A percentile compares a stretch with the other conserved stretches of the same genome.
Evolutionary conservation across 257 asterid genomes (phyloP).

Genomic region (Handroanthus guayacan): DNA sequence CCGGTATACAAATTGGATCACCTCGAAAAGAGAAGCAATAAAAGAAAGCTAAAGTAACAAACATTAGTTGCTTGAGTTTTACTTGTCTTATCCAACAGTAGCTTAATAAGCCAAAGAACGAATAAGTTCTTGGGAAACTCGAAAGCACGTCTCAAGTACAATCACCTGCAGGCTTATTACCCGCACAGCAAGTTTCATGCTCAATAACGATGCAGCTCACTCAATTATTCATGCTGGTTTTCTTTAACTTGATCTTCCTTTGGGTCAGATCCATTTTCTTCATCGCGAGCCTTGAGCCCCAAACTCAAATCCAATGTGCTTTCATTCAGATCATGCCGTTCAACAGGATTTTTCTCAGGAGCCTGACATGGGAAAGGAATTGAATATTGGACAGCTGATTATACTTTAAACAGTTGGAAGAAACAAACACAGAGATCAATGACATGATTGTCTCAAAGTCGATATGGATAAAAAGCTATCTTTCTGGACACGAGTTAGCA

Average conservation of each 20-base stretch:
- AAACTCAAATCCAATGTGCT: slow-evolving; percentile 81
- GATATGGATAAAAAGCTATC: background rate
- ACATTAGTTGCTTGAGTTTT: slow-evolving; percentile 10
- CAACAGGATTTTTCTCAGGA: slow-evolving; percentile 40
- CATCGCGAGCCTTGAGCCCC: slow-evolving; percentile 69
- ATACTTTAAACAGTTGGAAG: background rate
- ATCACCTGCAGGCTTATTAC: background rate
- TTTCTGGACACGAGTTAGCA: background rate
- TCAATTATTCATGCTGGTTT: slow-evolving; percentile 33
- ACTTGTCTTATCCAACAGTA: background rate
- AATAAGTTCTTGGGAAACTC: background rate
- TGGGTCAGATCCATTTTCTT: slow-evolving; percentile 43
- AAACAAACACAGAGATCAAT: background rate
- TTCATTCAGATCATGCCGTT: slow-evolving; percentile 80
- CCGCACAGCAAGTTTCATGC: background rate
- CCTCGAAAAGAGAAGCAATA: slow-evolving; percentile 26
- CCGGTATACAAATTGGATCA: slow-evolving; percentile 36
- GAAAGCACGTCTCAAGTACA: background rate
- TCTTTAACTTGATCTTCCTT: slow-evolving; percentile 47
- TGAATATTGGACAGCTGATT: slow-evolving; percentile 13
- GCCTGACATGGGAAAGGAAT: slow-evolving; percentile 47
- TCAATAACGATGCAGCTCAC: slow-evolving; percentile 1
- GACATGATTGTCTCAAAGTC: background rate
- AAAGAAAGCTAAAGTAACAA: slow-evolving; percentile 30
- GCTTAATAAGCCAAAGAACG: background rate